Evolutionary conservation across 2,329 filamentous ascomycete species (phyloP), one percentile per base, ranked within the genome.

Genomic region (Colletotrichum sp.): DNA sequence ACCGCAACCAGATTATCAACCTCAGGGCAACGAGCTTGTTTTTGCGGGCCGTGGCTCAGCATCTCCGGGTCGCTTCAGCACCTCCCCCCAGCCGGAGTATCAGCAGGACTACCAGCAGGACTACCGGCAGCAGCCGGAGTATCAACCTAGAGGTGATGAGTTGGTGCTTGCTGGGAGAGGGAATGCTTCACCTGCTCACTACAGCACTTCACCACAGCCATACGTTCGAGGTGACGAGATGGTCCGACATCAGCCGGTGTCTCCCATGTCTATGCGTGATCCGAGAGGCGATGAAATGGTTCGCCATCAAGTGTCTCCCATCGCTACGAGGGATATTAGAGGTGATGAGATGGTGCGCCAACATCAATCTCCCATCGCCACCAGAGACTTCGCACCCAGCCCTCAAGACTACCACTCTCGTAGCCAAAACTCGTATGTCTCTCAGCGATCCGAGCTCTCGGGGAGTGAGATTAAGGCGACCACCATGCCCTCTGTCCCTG

Each of bases 401-500:
- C 80, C 78, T 24, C 78, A 67, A 18, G 81, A 77, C 59, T 82
- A 84, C 63, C 58, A 78, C 54, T 72, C 76, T 77, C 71, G 68
- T 16, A 82, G 74, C 75, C 82, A 82, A 65, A 77, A 76, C 33
- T 77, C 81, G 31, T 82, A 83, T 33, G 73, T 80, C 8, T 76
- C 79, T 16, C 80, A 82, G 34, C 80, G 80, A 6, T 79, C 77
- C 66, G 86, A 87, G 29, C 70, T 83, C 43, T 84, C 86, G 8
- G 81, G 82, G 36, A 78, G 75, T 6, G 79, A 81, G 54, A 76
- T 78, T 34, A 81, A 83, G 7, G 80, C 80, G 54, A 88, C 89
- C 78, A 82, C 80, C 6, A 76, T 88, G 24, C 86, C 88, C 2
- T 79, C 85, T 6, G 83, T 92, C 3, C 91, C 91, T 6, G 80